Evolutionary conservation across 331 rosid genomes (phyloP).

Genomic region (Prunus yedoensis): DNA sequence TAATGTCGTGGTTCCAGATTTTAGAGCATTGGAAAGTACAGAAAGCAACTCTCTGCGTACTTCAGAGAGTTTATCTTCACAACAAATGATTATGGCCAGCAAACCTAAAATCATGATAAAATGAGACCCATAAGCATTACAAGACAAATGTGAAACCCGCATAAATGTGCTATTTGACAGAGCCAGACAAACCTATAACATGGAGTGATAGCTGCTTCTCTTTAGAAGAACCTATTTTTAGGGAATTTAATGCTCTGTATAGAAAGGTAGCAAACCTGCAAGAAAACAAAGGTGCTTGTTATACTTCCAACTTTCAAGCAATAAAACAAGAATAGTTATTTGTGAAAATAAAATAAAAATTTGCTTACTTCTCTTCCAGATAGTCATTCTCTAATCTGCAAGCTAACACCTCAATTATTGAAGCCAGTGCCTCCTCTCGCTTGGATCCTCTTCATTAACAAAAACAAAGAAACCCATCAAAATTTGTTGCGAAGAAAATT

Average conservation of each 20-base stretch:
- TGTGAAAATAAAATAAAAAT: neutral
- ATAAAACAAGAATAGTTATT: neutral
- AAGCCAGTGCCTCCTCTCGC: slow-evolving; percentile 25
- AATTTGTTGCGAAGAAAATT: neutral
- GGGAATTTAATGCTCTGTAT: slow-evolving; percentile 11
- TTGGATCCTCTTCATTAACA: slow-evolving; percentile 17
- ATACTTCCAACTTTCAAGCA: neutral
- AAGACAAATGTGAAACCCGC: neutral
- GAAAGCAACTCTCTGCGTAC: slow-evolving; percentile 17
- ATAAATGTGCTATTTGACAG: neutral
- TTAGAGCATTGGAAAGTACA: slow-evolving; percentile 17
- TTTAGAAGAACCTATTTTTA: slow-evolving; percentile 25
- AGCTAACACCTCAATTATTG: slow-evolving; percentile 8
- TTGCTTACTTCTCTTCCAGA: slow-evolving; percentile 23
- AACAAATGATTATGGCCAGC: slow-evolving; percentile 27
- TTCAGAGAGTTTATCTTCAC: slow-evolving; percentile 21
- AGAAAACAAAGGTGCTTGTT: neutral
- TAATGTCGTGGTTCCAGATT: slow-evolving; percentile 5
- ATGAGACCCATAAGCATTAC: neutral
- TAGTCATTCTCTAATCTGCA: neutral
- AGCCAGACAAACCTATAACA: slow-evolving; percentile 18
- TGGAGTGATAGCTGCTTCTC: slow-evolving; percentile 22
- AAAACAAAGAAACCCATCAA: slow-evolving; percentile 13
- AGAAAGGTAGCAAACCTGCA: slow-evolving; percentile 35
- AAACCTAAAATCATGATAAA: slow-evolving; percentile 26